A percentile compares a stretch with the other conserved stretches of the same genome.
Conservation (phyloP, 352 stramenopile genomes). For the Pythium scleroteichum region DNA sequence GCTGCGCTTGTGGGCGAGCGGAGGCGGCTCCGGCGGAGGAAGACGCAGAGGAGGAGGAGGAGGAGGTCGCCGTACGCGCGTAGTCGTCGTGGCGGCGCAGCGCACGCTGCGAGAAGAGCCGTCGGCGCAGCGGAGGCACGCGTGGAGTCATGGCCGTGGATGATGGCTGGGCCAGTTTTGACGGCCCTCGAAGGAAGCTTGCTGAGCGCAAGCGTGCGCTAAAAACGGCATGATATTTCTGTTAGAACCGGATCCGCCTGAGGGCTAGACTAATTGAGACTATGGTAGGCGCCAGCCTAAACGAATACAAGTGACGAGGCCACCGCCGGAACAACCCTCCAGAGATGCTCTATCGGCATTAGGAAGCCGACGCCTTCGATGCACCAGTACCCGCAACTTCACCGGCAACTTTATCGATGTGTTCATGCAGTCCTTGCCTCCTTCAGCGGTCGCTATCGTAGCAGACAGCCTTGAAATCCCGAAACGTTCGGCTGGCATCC, state of each 20-base stretch:
- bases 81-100: conserved; percentile 46
- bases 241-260: neutral
- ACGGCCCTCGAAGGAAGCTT: too few species aligned
- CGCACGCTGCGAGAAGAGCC: conserved; percentile 67
- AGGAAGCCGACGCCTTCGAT: too few species aligned
- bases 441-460: too few species aligned
- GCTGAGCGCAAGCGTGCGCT: too few species aligned
- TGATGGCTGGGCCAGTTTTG: neutral
- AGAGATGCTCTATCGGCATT: too few species aligned
- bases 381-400: too few species aligned
- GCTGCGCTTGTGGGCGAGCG: conserved; percentile 24
- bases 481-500: conserved; percentile 3
- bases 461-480: too few species aligned
- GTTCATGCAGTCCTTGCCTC: too few species aligned
- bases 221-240: too few species aligned
- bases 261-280: neutral
- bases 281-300: too few species aligned
- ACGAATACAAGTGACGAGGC: too few species aligned
- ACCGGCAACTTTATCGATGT: too few species aligned
- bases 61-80: conserved; percentile 13
- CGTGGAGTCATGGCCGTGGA: conserved; percentile 4
- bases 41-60: conserved; percentile 31
- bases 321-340: neutral
- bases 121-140: conserved; percentile 26
- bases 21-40: conserved; percentile 15